Percentiles rank a stretch among this genome's conserved stretches.
Conservation (phyloP, 2,329 filamentous ascomycete genomes). For the Penicillium sp. region DNA sequence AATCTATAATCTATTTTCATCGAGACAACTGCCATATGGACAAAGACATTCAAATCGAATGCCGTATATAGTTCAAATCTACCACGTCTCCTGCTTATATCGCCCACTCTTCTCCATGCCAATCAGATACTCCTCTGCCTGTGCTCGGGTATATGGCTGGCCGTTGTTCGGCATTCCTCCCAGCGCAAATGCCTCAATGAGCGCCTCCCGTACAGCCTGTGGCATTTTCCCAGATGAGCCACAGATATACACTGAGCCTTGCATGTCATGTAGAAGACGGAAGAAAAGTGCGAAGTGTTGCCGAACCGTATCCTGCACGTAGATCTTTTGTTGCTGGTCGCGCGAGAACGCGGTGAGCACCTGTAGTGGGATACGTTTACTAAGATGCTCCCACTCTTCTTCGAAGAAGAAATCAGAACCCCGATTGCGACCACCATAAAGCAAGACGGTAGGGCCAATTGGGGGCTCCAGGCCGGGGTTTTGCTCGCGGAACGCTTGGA, state of each 20-base stretch:
- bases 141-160: conserved; percentile 41
- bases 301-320: conserved; percentile 67
- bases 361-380: conserved; percentile 48
- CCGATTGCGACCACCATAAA: conserved; percentile 82
- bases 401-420: conserved; percentile 78
- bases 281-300: conserved; percentile 54
- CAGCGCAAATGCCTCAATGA: conserved; percentile 61
- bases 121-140: conserved; percentile 59
- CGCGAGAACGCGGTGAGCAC: conserved; percentile 70
- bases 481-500: conserved; percentile 33
- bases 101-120: conserved; percentile 63
- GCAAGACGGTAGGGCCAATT: conserved; percentile 60
- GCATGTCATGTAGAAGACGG: conserved; percentile 52
- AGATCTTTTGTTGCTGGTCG: conserved; percentile 65
- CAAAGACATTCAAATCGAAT: not conserved
- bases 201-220: conserved; percentile 65
- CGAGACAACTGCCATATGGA: not conserved
- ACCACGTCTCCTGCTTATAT: conserved; percentile 74
- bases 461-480: conserved; percentile 31
- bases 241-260: conserved; percentile 56
- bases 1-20: not conserved
- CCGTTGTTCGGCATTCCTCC: conserved; percentile 48
- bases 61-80: not conserved
- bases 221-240: conserved; percentile 71
- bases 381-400: conserved; percentile 67